Conservation (phyloP, 2,329 filamentous ascomycete genomes). For the Thelonectria olida region DNA sequence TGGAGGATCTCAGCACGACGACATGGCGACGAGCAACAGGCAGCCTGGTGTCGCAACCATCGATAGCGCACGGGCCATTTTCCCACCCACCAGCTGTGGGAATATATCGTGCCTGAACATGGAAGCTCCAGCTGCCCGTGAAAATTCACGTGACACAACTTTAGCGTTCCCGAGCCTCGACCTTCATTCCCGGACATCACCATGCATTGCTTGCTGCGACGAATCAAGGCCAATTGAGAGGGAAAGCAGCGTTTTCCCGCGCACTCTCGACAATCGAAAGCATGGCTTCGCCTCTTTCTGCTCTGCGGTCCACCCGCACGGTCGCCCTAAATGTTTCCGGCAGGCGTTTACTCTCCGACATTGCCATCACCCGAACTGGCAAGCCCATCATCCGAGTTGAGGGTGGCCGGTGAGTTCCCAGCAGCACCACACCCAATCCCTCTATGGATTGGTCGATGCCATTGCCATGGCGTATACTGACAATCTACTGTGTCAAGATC, state of each 20-base stretch:
- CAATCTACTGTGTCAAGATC: slow-evolving; percentile 66
- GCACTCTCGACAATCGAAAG: slow-evolving; percentile 45
- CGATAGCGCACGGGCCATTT: slow-evolving; percentile 36
- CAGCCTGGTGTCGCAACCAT: slow-evolving; percentile 49
- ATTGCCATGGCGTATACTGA: slow-evolving; percentile 43
- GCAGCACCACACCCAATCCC: neutral
- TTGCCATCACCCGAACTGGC: slow-evolving; percentile 93
- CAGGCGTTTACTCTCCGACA: slow-evolving; percentile 74
- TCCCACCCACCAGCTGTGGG: neutral
- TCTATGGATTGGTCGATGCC: neutral
- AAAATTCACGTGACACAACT: slow-evolving; percentile 39
- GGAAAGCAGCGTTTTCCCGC: slow-evolving; percentile 42
- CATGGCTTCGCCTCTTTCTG: slow-evolving; percentile 67
- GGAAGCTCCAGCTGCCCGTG: slow-evolving; percentile 32
- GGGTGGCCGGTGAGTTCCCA: slow-evolving; percentile 80
- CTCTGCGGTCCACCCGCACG: slow-evolving; percentile 62
- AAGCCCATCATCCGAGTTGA: slow-evolving; percentile 91
- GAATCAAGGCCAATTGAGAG: slow-evolving; percentile 44
- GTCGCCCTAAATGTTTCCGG: slow-evolving; percentile 57
- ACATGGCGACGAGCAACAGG: slow-evolving; percentile 48
- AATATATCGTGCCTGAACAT: too few species aligned
- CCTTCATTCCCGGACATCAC: slow-evolving; percentile 34
- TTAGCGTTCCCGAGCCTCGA: slow-evolving; percentile 37
- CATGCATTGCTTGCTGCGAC: slow-evolving; percentile 34
- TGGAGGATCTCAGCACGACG: slow-evolving; percentile 31